phyloP scores from a whole-genome alignment of 2,329 filamentous ascomycete species.

The Aspergillus fumigatiaffinis region DNA sequence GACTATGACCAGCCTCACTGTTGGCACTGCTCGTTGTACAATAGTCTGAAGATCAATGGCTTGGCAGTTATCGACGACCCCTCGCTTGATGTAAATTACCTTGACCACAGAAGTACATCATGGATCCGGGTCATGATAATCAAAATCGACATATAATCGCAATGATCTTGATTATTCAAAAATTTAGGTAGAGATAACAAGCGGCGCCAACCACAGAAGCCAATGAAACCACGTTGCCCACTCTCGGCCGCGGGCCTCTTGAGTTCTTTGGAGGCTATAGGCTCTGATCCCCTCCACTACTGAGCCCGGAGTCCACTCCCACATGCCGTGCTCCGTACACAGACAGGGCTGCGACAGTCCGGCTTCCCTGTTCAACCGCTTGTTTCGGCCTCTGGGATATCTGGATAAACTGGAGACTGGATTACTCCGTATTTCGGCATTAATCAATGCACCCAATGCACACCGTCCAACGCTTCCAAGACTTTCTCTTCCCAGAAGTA shows the following conservation, averaged over 20 bases:
- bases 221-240: constrained; percentile 25
- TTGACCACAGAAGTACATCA: neutral
- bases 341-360: neutral
- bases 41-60: neutral
- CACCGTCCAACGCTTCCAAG: neutral
- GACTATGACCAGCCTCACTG: neutral
- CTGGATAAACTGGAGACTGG: neutral
- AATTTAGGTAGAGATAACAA: constrained; percentile 9
- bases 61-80: neutral
- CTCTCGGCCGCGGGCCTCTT: neutral
- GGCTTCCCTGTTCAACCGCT: neutral
- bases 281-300: neutral
- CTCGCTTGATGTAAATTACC: neutral
- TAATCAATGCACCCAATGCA: neutral
- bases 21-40: neutral
- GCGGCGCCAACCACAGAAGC: constrained; percentile 28
- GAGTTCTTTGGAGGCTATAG: neutral
- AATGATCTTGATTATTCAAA: constrained; percentile 3
- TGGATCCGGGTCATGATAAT: neutral
- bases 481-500: neutral
- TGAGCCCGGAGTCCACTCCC: neutral
- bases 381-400: neutral
- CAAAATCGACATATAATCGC: neutral
- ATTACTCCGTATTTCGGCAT: neutral
- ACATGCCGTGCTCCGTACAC: neutral